Evolutionary conservation across 2,329 filamentous ascomycete genomes (phyloP).

Genomic region (Tolypocladium pustulatum): DNA sequence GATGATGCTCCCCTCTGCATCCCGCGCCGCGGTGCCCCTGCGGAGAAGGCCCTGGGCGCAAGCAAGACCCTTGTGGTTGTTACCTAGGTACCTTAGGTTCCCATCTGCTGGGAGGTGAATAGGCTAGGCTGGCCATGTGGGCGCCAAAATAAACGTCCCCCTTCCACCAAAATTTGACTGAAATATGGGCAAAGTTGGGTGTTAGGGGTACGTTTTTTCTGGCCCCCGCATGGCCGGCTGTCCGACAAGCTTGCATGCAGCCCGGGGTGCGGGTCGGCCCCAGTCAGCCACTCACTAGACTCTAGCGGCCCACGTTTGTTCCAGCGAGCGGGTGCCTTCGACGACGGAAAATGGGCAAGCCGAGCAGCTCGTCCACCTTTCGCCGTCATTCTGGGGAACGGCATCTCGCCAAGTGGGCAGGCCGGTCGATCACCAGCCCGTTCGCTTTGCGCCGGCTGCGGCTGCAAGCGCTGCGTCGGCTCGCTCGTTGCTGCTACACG

Average conservation of each 20-base stretch:
- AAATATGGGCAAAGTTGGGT: too few relatives aligned
- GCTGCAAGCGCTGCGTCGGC: background rate
- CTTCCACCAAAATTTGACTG: too few relatives aligned
- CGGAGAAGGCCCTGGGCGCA: background rate
- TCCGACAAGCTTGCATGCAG: background rate
- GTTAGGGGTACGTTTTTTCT: too few relatives aligned
- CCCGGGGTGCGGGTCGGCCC: background rate
- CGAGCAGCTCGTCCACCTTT: background rate
- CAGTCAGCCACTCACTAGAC: background rate
- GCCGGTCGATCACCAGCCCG: background rate
- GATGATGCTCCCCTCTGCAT: background rate
- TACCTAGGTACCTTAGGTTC: too few relatives aligned
- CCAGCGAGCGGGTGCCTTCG: background rate
- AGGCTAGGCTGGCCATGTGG: too few relatives aligned
- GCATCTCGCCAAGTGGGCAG: background rate
- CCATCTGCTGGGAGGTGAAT: background rate
- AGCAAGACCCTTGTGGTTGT: background rate
- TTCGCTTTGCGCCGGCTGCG: background rate
- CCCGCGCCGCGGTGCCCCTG: background rate
- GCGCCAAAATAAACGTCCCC: too few relatives aligned
- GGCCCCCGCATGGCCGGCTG: too few relatives aligned
- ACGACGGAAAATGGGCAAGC: background rate
- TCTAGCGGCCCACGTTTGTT: background rate
- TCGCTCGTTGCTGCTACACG: too few relatives aligned
- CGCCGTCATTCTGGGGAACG: background rate